Percentiles rank a stretch among this genome's conserved stretches.
Evolutionary conservation across 305 asterid species (phyloP).

Genomic region (Solanum hybrid): DNA sequence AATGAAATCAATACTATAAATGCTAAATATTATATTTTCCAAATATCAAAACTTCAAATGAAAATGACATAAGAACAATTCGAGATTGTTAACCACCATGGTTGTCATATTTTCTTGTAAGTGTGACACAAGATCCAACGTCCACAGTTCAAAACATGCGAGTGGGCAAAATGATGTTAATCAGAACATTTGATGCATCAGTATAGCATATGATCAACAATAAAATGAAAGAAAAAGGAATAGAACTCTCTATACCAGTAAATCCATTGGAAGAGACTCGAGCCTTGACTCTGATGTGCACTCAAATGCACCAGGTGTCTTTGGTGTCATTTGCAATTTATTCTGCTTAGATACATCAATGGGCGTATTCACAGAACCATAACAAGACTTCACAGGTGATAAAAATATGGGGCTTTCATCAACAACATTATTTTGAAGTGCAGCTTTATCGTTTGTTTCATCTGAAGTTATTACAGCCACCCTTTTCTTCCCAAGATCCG

Average conservation of each 20-base stretch:
- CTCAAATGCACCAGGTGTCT: not conserved
- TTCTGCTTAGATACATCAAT: too few species aligned
- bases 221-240: not conserved
- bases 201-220: not conserved
- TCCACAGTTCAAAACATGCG: not conserved
- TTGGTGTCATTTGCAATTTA: too few species aligned
- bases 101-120: not conserved
- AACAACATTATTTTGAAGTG: too few species aligned
- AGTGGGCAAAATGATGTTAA: not conserved
- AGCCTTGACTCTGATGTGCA: conserved; percentile 56
- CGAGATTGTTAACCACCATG: not conserved
- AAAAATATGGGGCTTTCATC: too few species aligned
- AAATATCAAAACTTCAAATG: not conserved
- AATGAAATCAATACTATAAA: not conserved
- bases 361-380: too few species aligned
- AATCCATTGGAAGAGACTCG: conserved; percentile 76
- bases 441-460: too few species aligned
- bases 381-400: too few species aligned
- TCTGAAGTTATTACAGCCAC: too few species aligned
- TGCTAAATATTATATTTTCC: not conserved
- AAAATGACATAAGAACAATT: not conserved
- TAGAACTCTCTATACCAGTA: conserved; percentile 49
- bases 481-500: too few species aligned
- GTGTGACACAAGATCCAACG: not conserved
- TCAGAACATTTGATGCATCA: not conserved